Percentiles rank a stretch among this genome's conserved stretches.
These are phyloP conservation scores for Macrolepiota albuminosa DNA, from an alignment of 768 basidiomycete species.

Conservation along the genomic window DNA sequence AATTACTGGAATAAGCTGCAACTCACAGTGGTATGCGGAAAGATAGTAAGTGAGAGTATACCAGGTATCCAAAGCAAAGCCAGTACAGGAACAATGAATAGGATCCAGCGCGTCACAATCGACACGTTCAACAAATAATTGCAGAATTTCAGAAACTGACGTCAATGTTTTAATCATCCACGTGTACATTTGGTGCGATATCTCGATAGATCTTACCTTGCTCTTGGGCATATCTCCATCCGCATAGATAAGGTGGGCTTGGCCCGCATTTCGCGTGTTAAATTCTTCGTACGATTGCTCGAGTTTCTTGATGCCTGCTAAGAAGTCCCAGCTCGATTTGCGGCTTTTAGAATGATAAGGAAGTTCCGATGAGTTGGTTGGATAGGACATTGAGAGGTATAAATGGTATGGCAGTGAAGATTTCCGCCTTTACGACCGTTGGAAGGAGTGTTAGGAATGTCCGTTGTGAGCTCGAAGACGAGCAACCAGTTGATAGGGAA, in stretches of 20 bases:
- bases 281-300: constrained; percentile 57
- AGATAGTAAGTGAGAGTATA: constrained; percentile 53
- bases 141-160: constrained; percentile 58
- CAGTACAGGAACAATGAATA: constrained; percentile 75
- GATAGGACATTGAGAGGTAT: constrained; percentile 13
- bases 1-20: neutral
- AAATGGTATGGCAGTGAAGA: neutral
- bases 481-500: too few relatives aligned
- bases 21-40: constrained; percentile 47
- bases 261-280: constrained; percentile 47
- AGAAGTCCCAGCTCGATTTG: constrained; percentile 48
- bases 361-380: neutral
- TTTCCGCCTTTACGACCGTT: neutral
- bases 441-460: constrained; percentile 1
- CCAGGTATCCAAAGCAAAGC: constrained; percentile 69
- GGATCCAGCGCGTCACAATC: constrained; percentile 73
- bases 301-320: constrained; percentile 44
- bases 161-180: neutral
- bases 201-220: constrained; percentile 30
- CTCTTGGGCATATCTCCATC: constrained; percentile 59
- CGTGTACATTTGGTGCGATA: neutral
- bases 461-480: constrained; percentile 1
- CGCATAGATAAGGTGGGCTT: constrained; percentile 49
- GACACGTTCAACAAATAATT: constrained; percentile 71
- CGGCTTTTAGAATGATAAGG: constrained; percentile 15